Conservation (phyloP, 208 protist species). For the Wallacemonas sp. region DNA sequence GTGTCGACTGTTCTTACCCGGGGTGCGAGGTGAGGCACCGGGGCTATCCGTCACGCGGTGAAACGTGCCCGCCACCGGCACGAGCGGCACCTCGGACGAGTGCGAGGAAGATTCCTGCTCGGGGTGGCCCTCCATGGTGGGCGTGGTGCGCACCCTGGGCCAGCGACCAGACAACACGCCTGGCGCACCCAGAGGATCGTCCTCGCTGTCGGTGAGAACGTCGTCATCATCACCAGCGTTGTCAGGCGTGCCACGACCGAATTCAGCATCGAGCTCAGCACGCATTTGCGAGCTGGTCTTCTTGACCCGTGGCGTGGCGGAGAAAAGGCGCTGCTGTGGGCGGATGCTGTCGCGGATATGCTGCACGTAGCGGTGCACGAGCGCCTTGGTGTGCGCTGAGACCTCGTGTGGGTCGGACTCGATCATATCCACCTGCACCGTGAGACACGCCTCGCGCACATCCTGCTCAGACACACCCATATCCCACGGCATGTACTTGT, state of each 20-base stretch:
- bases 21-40: neutral
- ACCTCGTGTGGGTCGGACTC: neutral
- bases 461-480: conserved; percentile 39
- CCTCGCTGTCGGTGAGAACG: conserved; percentile 5
- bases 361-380: conserved; percentile 21
- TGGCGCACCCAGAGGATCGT: neutral
- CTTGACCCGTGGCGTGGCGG: neutral
- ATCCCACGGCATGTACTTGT: conserved; percentile 19
- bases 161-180: neutral
- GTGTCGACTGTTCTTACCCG: neutral
- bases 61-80: conserved; percentile 7
- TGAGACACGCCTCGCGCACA: conserved; percentile 27
- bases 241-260: no score
- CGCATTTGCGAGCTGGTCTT: neutral
- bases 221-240: neutral
- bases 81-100: conserved; percentile 6
- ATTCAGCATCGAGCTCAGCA: neutral
- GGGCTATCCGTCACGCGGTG: neutral
- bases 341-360: conserved; percentile 9
- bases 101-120: neutral
- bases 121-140: neutral
- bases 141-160: neutral
- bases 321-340: neutral
- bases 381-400: conserved; percentile 8
- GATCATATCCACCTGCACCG: conserved; percentile 26